Evolutionary conservation across 768 basidiomycete species (phyloP), one percentile per base, ranked within the genome.

Genomic region (Podaxis pistillaris): DNA sequence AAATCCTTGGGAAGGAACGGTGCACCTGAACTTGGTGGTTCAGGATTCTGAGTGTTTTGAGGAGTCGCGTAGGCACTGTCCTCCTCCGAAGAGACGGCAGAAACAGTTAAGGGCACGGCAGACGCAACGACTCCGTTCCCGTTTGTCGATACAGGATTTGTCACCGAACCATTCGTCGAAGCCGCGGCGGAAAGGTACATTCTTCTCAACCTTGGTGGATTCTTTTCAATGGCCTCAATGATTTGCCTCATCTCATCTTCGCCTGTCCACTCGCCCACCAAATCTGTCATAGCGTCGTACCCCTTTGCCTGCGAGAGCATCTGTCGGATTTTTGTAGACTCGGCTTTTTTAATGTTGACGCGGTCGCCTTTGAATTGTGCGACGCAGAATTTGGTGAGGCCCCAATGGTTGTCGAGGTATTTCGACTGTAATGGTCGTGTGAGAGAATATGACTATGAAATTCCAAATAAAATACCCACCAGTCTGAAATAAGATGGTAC

Each of bases 321-420:
- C 17, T 86, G 79, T 55, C 83, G 82, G 52, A 88, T 73, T 2
- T 75, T 74, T 57, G 84, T 87, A 2, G 85, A 82, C 37, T 89
- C 83, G 1, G 80, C 74, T 68, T 89, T 92, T 38, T 78, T 81
- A 49, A 86, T 74, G 5, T 79, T 77, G 1, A 83, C 73, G 44
- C 87, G 84, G 2, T 81, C 72, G 2, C 86, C 87, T 69, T 89
- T 90, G 82, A 96, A 93, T 71, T 94, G 92, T 13, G 81, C 80
- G 28, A 91, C 76, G 67, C 94, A 93, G 75, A 94, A 96, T 71
- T 96, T 96, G 26, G 95, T 95, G 58, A 90, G 84, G 15, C 87
- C 79, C 85, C 87, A 96, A 69, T 90, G 82, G 68, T 95, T 90
- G 63, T 86, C 82, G 8, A 94, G 76, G 69, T 94, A 93, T 73